Evolutionary conservation across 2,329 filamentous ascomycete genomes (phyloP), one percentile per base, ranked within the genome.

Genomic region (Cadophora sp.): DNA sequence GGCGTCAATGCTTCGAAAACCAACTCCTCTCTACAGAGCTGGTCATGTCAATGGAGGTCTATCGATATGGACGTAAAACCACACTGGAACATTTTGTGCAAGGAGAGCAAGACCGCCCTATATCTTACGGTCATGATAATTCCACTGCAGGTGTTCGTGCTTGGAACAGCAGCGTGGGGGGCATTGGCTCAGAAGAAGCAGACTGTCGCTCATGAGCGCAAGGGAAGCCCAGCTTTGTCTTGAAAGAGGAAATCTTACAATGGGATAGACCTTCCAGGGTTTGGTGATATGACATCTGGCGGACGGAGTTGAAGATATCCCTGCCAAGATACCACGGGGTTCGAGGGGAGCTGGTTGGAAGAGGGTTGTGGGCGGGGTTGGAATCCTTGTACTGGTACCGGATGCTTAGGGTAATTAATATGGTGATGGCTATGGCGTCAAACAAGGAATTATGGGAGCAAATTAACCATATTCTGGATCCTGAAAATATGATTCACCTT

Each of bases 31-130:
- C 77, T 89, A 13, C 81, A 88, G 73, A 87, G 85, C 76, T 90
- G 87, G 87, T 85, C 82, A 48, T 90, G 87, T 76, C 85, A 85
- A 69, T 90, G 87, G 87, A 77, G 79, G 9, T 73, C 79, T 24
- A 78, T 88, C n/a, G 76, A 78, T 67, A 88, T 89, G 85, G 72
- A 73, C 18, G 74, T 79, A 43, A 77, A 82, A 68, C 87, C 88
- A 36, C 80, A 86, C 73, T 90, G 87, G 73, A 82, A 80, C 18
- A 83, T 82, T 0, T 77, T 90, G 59, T 90, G 87, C 77, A 80
- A 78, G 67, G 82, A 89, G 78, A 87, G 82, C 77, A 81, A 82
- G 73, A 83, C 83, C 4, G 83, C 81, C 1, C 76, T 89, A 33
- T 84, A 84, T 71, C 78, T 90, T 53, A 81, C 83, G 27, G 80